Conservation (phyloP, 345 rosid species). For the Citrus hindsii region DNA sequence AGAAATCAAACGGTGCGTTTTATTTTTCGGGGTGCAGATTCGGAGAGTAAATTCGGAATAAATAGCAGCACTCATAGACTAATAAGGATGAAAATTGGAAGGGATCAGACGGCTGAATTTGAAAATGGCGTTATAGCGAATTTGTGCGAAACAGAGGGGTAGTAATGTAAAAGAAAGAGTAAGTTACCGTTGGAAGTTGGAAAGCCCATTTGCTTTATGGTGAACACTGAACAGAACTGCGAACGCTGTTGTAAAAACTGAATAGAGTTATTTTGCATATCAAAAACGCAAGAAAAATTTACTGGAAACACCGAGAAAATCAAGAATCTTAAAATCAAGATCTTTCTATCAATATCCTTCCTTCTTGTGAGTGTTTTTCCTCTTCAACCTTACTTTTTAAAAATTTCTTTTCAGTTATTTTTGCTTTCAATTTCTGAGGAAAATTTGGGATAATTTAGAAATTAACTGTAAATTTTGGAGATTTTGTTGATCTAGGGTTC, state of each 20-base stretch:
- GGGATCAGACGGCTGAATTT: neutral
- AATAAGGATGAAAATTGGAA: neutral
- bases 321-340: neutral
- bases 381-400: no score
- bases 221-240: neutral
- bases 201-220: neutral
- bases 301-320: neutral
- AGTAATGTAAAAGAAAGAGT: neutral
- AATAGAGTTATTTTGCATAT: neutral
- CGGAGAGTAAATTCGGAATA: no score
- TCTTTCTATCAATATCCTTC: neutral
- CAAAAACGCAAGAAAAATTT: neutral
- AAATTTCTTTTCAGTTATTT: neutral
- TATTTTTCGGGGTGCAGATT: no score
- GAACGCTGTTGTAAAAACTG: neutral
- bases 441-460: neutral
- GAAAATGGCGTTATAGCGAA: neutral
- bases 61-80: no score
- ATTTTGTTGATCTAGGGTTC: neutral
- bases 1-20: no score
- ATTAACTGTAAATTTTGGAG: neutral
- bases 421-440: neutral
- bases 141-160: neutral
- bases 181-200: conserved; percentile 27
- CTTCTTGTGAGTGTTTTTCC: neutral